Percentiles rank a stretch among this genome's conserved stretches.
Evolutionary conservation across 371 early-diverging fungal genomes (phyloP).

Genomic region (Mortierella sp.): DNA sequence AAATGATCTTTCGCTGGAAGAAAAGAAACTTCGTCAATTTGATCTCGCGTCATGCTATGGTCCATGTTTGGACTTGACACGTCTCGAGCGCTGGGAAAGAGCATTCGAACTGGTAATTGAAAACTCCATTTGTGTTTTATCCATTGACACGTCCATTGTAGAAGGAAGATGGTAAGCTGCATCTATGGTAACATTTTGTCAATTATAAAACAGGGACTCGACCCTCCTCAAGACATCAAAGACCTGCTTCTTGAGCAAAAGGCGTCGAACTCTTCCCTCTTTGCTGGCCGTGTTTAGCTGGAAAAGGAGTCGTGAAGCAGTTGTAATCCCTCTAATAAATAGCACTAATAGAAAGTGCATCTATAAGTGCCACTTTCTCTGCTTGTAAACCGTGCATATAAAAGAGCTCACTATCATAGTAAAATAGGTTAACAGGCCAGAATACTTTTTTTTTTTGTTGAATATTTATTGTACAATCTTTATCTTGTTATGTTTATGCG

Average conservation of each 20-base stretch:
- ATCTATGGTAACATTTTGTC: not conserved
- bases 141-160: not conserved
- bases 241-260: conserved; percentile 20
- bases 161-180: not conserved
- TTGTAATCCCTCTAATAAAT: no score
- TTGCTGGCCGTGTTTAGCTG: conserved; percentile 43
- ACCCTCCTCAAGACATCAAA: conserved; percentile 60
- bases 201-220: conserved; percentile 43
- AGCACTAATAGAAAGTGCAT: no score
- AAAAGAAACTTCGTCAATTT: conserved; percentile 60
- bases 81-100: conserved; percentile 63
- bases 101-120: conserved; percentile 45
- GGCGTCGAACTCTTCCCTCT: conserved; percentile 28
- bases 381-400: no score
- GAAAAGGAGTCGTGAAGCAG: not conserved
- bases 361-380: no score
- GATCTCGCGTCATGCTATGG: conserved; percentile 60
- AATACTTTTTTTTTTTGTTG: not conserved
- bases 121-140: not conserved
- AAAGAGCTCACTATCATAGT: no score
- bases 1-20: conserved; percentile 35
- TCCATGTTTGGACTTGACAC: conserved; percentile 59
- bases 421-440: no score
- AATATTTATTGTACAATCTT: not conserved
- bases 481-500: not conserved